phyloP scores from a whole-genome alignment of 768 basidiomycete species.

The Flagelloscypha sp. region DNA sequence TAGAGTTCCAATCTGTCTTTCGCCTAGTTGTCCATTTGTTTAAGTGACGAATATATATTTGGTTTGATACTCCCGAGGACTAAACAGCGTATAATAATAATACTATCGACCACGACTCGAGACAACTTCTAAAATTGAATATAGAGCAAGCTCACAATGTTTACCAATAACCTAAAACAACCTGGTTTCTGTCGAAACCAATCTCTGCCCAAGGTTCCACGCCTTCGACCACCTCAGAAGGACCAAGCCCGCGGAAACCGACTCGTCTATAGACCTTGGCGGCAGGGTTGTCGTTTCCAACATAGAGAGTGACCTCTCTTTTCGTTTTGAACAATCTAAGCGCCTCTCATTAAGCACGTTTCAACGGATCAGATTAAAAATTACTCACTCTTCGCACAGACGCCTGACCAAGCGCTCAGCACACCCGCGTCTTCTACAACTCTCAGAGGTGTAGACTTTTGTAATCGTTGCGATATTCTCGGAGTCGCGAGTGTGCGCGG shows the following conservation, averaged over 20 bases:
- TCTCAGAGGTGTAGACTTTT: conserved; percentile 58
- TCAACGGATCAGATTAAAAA: neutral
- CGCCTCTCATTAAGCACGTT: conserved; percentile 4
- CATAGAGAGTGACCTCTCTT: conserved; percentile 53
- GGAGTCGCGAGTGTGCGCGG: conserved; percentile 58
- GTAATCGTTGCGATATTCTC: conserved; percentile 53
- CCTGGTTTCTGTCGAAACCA: conserved; percentile 43
- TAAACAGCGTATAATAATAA: too few species aligned
- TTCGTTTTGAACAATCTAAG: conserved; percentile 27
- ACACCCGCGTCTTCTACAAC: conserved; percentile 44
- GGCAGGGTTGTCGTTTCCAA: conserved; percentile 48
- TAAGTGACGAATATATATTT: too few species aligned
- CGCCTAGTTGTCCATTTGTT: too few species aligned
- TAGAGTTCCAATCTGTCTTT: too few species aligned
- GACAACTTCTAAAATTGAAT: too few species aligned
- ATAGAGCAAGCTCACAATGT: neutral
- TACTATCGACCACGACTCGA: too few species aligned
- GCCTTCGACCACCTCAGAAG: conserved; percentile 27
- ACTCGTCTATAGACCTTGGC: conserved; percentile 52
- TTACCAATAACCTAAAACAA: conserved; percentile 65
- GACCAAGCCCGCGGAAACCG: conserved; percentile 53
- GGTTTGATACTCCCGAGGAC: too few species aligned
- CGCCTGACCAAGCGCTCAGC: conserved; percentile 54
- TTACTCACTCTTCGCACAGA: conserved; percentile 46
- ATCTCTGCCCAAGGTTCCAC: conserved; percentile 54